These are phyloP conservation scores for Malus sieversii DNA, from an alignment of 306 rosid genomes.

Conservation along the genomic window DNA sequence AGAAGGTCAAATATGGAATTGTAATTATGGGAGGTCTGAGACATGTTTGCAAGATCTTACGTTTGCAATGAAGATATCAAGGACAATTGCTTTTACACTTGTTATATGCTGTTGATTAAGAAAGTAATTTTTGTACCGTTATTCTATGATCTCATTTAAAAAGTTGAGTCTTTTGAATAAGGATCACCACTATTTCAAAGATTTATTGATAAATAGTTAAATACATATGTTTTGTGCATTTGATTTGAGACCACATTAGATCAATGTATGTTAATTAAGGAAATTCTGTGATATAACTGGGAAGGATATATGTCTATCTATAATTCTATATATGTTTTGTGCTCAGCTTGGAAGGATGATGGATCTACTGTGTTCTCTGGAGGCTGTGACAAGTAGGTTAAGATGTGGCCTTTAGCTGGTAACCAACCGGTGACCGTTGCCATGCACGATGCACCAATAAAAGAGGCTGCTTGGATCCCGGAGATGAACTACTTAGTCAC, in stretches of 20 bases:
- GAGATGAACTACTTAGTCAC: slow-evolving; percentile 77
- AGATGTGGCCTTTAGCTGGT: slow-evolving; percentile 97
- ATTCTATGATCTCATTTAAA: neutral
- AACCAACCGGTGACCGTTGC: slow-evolving; percentile 71
- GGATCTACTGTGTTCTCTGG: slow-evolving; percentile 91
- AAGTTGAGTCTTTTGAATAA: neutral
- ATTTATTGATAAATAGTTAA: neutral
- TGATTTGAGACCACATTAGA: neutral
- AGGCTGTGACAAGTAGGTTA: slow-evolving; percentile 91
- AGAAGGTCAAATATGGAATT: neutral
- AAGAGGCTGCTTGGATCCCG: slow-evolving; percentile 83
- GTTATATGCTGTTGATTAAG: neutral
- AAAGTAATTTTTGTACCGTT: neutral
- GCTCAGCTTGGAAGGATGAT: slow-evolving; percentile 93
- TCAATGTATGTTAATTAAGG: neutral
- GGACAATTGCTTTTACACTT: neutral
- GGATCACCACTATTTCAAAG: neutral
- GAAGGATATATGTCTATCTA: neutral
- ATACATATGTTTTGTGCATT: neutral
- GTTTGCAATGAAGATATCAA: neutral
- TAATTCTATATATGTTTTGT: slow-evolving; percentile 47
- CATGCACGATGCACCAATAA: slow-evolving; percentile 83
- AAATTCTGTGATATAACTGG: neutral
- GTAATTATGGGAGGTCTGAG: neutral
- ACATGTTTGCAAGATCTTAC: neutral